Base-by-base conservation (phyloP, 2,329 filamentous ascomycete genomes). In the Herpotrichia juniperi region DNA sequence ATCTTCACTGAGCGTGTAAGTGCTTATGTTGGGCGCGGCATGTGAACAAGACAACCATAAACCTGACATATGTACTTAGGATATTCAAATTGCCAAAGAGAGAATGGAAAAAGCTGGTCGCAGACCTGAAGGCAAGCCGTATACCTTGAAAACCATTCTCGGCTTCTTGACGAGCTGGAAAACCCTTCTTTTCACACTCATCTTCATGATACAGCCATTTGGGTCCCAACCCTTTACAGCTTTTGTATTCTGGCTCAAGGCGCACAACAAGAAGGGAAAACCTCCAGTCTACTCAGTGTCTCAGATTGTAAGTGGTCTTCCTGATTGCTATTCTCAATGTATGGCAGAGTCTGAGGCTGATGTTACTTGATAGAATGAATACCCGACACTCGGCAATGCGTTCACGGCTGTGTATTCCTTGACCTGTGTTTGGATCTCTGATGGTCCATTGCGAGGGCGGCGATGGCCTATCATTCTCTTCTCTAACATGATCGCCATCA, bases 391-490 rank as follows among this genome's bases (percentile, higher is more conserved):
- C 8, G 58, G 57, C 25, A 63, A 62, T 32, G 60, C 58, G 4
- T 61, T 63, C 9, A 61, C 59, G 31, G 60, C 59, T n/a, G 57
- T 62, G 10, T 62, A 61, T 31, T 60, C 59, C 0, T 51, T 63
- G 8, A 42, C 46, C 1, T 59, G 55, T 26, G 61, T 61, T 19
- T 63, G 61, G 61, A 52, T 61, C 4, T 58, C 54, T 17, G 61
- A 63, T 48, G 59, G 57, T 2, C 58, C 59, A 14, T 40, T 63
- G 4, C 39, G 45, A 44, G 59, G 61, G 9, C 54, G 59, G 4
- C 43, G 61, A 32, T 63, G 59, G 57, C 61, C 56, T 8, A 43
- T 56, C 3, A 63, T 63, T 19, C 25, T 63, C 16, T 63, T 63
- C 48, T 55, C 52, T 14, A 61, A 61, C 16, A 45, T 51, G 37